A percentile compares a stretch with the other conserved stretches of the same genome.
These are phyloP conservation scores for Nemania serpens DNA, from an alignment of 2,329 filamentous ascomycete species.

Conservation along the genomic window DNA sequence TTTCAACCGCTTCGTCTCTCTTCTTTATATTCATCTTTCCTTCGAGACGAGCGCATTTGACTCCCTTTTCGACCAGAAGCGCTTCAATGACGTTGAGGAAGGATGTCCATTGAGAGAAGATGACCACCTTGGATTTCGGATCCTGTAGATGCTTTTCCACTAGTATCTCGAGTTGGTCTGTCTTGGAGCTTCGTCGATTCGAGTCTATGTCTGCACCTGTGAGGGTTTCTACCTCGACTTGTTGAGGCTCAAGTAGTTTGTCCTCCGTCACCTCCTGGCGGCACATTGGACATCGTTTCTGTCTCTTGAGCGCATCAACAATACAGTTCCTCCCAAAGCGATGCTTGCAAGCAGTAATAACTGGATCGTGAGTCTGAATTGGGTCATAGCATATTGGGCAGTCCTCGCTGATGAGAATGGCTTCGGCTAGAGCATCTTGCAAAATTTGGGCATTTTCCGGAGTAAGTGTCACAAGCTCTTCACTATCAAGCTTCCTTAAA, in stretches of 20 bases:
- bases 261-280: conserved; percentile 67
- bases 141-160: conserved; percentile 71
- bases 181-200: conserved; percentile 78
- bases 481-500: conserved; percentile 68
- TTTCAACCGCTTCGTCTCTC: conserved; percentile 73
- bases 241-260: conserved; percentile 67
- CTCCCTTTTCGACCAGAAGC: conserved; percentile 63
- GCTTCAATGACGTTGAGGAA: conserved; percentile 74
- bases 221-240: conserved; percentile 47
- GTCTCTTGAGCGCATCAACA: conserved; percentile 70
- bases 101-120: conserved; percentile 79
- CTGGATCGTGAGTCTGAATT: conserved; percentile 63
- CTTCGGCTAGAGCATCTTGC: conserved; percentile 75
- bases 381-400: conserved; percentile 81
- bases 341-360: conserved; percentile 87
- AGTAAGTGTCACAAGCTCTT: conserved; percentile 71
- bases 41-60: conserved; percentile 75
- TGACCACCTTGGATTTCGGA: conserved; percentile 67
- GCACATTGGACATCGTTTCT: conserved; percentile 85
- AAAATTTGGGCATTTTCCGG: conserved; percentile 73
- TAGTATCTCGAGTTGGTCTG: conserved; percentile 77
- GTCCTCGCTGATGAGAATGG: conserved; percentile 80
- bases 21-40: conserved; percentile 73
- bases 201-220: conserved; percentile 52
- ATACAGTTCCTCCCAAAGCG: conserved; percentile 78